Base-by-base conservation (phyloP, 352 stramenopile genomes). In the Phytophthora cactorum region DNA sequence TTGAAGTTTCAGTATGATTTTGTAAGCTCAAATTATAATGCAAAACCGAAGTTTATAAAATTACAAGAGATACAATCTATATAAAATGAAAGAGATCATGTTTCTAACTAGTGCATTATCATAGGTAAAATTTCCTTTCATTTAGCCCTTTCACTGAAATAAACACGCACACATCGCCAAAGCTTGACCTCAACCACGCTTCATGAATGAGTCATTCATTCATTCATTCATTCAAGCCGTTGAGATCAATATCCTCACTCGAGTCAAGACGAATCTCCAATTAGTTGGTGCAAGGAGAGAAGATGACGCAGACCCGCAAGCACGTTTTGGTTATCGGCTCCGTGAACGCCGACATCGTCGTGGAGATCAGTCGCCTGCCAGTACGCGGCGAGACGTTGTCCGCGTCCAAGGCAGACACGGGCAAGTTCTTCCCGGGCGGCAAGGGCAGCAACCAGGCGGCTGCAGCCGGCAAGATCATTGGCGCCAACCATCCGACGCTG, bases 361-460 rank as follows among this genome's bases (percentile, higher is more conserved):
- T 94, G 10, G 85, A 93, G 56, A 70, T 95, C 50, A 64, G 82
- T 53, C 86, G 86, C 11, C 61, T 94, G 29, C 88, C 88, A 1
- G 66, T 72, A 52, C 83, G 78, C 9, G 88, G 88, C 11, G 88
- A 96, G 67, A 94, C 86, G 15, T 50, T 94, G 25, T 74, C 70
- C 0, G 81, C 85, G 1, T 75, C 60, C 34, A 84, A 81, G 47
- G 57, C 75, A 0, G 79, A 90, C 58, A 92, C 84, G 41, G 82
- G 84, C 43, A 78, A 76, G 44, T 90, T 92, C 59, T 73, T 89
- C 29, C 80, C 85, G 0, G 87, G 87, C 29, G 87, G 87, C 46
- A 95, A 95, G 55, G 87, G 87, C 52, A 84, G 84, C 44, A 95
- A 95, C 75, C 87, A 95, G 47, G 87, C 87, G 2, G 84, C 84